These are phyloP conservation scores for Erodium maritimum DNA, from an alignment of 345 rosid species.

Conservation along the genomic window DNA sequence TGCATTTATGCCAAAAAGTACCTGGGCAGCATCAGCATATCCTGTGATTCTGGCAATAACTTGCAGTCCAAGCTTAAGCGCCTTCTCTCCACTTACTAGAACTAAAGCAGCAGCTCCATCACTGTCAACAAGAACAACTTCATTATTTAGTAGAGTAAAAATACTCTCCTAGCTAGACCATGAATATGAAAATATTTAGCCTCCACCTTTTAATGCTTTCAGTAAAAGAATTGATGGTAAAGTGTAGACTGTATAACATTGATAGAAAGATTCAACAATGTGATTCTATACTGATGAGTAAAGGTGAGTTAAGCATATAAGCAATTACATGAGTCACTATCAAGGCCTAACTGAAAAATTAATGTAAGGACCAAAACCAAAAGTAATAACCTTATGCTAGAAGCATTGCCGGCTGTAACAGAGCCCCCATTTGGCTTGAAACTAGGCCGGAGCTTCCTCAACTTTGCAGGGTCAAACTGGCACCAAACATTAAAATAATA, in stretches of 20 bases:
- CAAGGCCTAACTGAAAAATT: neutral
- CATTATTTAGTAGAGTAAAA: conserved; percentile 4
- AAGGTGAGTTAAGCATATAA: neutral
- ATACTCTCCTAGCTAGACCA: neutral
- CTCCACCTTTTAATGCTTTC: neutral
- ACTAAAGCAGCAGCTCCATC: conserved; percentile 97
- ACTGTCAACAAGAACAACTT: conserved; percentile 30
- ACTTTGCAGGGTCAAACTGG: conserved; percentile 84
- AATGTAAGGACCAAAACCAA: neutral
- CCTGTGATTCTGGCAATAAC: conserved; percentile 76
- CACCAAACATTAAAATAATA: conserved; percentile 2
- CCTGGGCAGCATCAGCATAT: conserved; percentile 97
- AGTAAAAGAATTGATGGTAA: no score
- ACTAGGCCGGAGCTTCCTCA: conserved; percentile 91
- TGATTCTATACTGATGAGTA: neutral
- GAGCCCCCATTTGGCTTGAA: conserved; percentile 87
- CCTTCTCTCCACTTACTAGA: conserved; percentile 83
- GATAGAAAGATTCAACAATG: no score
- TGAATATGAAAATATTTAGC: no score
- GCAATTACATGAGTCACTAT: neutral
- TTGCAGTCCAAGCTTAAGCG: conserved; percentile 60
- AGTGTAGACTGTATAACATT: no score
- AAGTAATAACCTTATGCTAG: conserved; percentile 70
- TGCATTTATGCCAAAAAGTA: conserved; percentile 15
- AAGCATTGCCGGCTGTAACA: conserved; percentile 96